Evolutionary conservation across 176 grass and related monocot genomes (phyloP).

Genomic region (Triticum turgidum): DNA sequence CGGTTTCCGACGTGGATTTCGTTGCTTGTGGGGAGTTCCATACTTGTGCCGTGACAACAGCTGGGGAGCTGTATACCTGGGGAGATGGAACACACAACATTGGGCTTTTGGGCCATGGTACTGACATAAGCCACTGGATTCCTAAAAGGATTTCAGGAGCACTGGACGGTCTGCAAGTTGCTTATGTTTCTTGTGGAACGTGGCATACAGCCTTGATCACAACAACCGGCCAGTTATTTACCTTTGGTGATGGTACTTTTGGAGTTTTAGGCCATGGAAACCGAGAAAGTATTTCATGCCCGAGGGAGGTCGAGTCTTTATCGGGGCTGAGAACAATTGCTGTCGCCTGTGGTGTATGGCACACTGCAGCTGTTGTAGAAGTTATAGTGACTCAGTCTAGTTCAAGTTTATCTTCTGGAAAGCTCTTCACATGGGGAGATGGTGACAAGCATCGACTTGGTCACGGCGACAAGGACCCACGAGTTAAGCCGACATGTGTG

Average conservation of each 20-base stretch:
- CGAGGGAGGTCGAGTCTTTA: conserved; percentile 88
- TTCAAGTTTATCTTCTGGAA: conserved; percentile 73
- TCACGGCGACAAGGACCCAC: conserved; percentile 90
- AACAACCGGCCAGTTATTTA: conserved; percentile 74
- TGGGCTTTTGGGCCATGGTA: conserved; percentile 94
- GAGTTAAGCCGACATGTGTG: conserved; percentile 95
- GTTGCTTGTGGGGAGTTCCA: conserved; percentile 96
- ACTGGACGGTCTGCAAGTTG: conserved; percentile 67
- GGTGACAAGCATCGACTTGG: conserved; percentile 95
- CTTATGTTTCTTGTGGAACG: conserved; percentile 86
- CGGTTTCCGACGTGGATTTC: conserved; percentile 49
- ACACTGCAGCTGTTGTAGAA: conserved; percentile 88
- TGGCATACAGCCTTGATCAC: conserved; percentile 98
- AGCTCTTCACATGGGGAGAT: conserved; percentile 98
- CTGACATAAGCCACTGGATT: conserved; percentile 87
- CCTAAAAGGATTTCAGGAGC: conserved; percentile 91
- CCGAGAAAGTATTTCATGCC: conserved; percentile 54
- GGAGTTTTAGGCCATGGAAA: conserved; percentile 94
- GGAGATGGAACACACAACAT: conserved; percentile 81
- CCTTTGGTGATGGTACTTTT: conserved; percentile 97
- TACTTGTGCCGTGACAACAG: conserved; percentile 77
- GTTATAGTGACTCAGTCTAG: conserved; percentile 74
- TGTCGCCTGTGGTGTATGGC: conserved; percentile 93
- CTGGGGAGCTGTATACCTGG: conserved; percentile 94
- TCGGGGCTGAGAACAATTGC: conserved; percentile 72